Base-by-base conservation (phyloP, 352 stramenopile genomes). In the Globisporangium cystogenes region DNA sequence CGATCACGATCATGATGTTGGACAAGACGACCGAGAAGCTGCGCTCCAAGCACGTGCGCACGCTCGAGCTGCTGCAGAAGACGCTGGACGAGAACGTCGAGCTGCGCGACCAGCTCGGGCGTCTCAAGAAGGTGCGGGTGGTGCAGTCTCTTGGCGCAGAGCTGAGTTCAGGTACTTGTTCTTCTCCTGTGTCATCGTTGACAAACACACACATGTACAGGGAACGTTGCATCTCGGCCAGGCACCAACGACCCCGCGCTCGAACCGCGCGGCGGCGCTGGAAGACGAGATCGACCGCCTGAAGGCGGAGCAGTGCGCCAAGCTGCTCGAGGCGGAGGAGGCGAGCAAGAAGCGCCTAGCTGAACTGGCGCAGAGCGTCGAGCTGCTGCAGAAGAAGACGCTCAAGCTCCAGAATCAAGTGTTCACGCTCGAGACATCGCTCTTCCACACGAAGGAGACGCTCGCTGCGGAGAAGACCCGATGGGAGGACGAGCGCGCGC, bases 21-120 rank as follows among this genome's bases (percentile, higher is more conserved):
- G 76, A 87, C 51, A 82, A 71, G 29, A 80, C 77, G 3, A 72
- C 76, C 24, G 80, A 90, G 63, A 70, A 78, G 51, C 62, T 90
- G 41, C 75, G 80, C 31, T 87, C 80, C 56, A 90, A 90, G 67
- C 80, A 90, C 55, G 80, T 90, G 21, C 76, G 80, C 16, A 90
- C 80, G 27, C 74, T 90, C 1, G 80, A 90, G 60, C 59, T 90
- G 31, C 70, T 90, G 20, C 80, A 90, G 53, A 87, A 87, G 62
- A 90, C 80, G 24, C 59, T 90, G 3, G 80, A 90, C 43, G 80
- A 88, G 55, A 90, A 90, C 55, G 77, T 73, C 33, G 76, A 85
- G 49, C 64, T 90, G 41, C 76, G 74, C 4, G 68, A 83, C 20
- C 60, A 60, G 2, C 33, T 87, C 3, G 63, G 58, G 11, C 65